Evolutionary conservation across 192 early-diverging fungal genomes (phyloP), one percentile per base, ranked within the genome.

Genomic region (Geranomyces variabilis): DNA sequence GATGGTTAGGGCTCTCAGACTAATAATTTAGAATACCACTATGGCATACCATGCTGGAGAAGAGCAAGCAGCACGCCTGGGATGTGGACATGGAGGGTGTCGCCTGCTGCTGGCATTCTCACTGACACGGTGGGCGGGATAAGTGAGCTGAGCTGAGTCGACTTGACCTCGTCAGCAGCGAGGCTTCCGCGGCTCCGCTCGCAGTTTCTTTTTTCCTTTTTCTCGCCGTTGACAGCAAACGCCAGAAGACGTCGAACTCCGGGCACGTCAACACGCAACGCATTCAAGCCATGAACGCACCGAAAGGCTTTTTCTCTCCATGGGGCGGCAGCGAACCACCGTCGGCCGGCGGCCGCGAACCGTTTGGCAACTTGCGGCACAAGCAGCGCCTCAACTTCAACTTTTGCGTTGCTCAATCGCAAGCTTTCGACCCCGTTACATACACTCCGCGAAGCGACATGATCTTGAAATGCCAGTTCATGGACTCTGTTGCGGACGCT

Each of bases 311-410:
- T 30, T 60, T 31, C 19, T 60, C 58, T 29, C 21, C 29, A 34
- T 60, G 58, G 58, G 58, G 24, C 31, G 58, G 58, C 58, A 19
- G 58, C 31, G 31, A 60, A 8, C 31, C 58, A 8, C 31, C 12
- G 29, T 60, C 58, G 17, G 58, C 29, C 5, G 17, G 21, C 8
- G 22, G 15, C 21, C 58, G 58, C 12, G 21, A 29, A 17, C 8
- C 15, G 3, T 7, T 26, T 29, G 58, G 3, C 2, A 34, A 34
- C 17, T 7, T 60, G 58, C 8, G 21, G 31, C 51, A 3, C n/a
- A 60, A 60, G 51, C 69, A 45, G 22, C 69, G 69, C 15, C 56
- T 70, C 31, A 70, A 70, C 36, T 4, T 70, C 55, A 58, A 70
- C 58, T 61, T 70, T 41, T 70, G 69, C 69, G 69, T 70, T 26